These are phyloP conservation scores for Vickermania ingenoplastis DNA, from an alignment of 208 protist genomes.

Conservation along the genomic window DNA sequence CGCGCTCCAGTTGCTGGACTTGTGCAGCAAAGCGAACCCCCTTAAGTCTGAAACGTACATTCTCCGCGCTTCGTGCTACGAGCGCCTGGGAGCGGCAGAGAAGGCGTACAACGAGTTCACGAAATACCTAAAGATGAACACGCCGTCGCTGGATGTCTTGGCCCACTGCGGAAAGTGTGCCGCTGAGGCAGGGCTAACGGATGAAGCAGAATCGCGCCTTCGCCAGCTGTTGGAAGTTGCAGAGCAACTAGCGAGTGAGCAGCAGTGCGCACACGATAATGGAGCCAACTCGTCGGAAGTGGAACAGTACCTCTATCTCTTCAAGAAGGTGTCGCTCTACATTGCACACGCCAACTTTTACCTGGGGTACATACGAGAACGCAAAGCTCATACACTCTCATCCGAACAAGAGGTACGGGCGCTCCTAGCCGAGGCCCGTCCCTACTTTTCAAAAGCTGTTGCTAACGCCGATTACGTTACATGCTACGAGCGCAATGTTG, in stretches of 20 bases:
- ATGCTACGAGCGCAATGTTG: conserved; percentile 52
- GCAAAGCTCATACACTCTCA: conserved; percentile 1
- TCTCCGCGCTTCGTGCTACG: conserved; percentile 69
- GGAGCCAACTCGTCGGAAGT: conserved; percentile 2
- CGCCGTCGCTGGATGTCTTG: conserved; percentile 55
- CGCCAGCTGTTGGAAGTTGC: conserved; percentile 30
- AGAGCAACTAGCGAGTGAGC: conserved; percentile 6
- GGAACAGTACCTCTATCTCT: conserved; percentile 6
- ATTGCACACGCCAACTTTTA: conserved; percentile 74
- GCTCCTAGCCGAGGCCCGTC: conserved; percentile 21
- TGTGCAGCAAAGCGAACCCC: conserved; percentile 51
- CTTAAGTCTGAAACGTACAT: conserved; percentile 55
- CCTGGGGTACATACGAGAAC: conserved; percentile 41
- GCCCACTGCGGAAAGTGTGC: conserved; percentile 81
- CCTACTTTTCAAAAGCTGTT: conserved; percentile 33
- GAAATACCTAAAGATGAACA: conserved; percentile 72
- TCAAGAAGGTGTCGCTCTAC: conserved; percentile 35
- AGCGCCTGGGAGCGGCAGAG: conserved; percentile 28
- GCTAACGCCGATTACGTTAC: conserved; percentile 36
- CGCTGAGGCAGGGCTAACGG: conserved; percentile 44
- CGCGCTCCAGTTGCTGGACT: conserved; percentile 50
- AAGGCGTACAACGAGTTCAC: conserved; percentile 69
- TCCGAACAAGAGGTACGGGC: not conserved
- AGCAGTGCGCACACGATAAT: not conserved
- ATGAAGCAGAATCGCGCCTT: conserved; percentile 39